Base-by-base conservation (phyloP, 768 basidiomycete genomes). In the Tricholoma matsutake region DNA sequence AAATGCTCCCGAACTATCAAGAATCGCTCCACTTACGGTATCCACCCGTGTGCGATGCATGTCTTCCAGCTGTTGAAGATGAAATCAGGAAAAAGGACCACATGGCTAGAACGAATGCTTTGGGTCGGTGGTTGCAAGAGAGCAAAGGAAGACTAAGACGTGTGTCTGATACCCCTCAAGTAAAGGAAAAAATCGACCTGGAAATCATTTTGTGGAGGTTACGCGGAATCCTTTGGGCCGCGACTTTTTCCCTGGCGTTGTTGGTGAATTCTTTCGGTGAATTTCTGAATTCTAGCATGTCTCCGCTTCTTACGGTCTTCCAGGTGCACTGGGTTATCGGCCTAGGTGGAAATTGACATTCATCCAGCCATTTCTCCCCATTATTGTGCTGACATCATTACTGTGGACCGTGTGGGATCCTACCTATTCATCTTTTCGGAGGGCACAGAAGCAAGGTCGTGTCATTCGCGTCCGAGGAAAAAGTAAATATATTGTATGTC, bases 351-450 rank as follows among this genome's bases (percentile, higher is more conserved):
- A 60, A 10, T 64, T 76, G 10, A 60, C 65, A 7, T 68, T 70
- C 34, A 49, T 76, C 39, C 67, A 73, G 54, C 81, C 82, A 9
- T 62, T 70, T 4, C 74, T 88, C 55, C 86, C 90, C 2, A 29
- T 78, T 3, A 47, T 90, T 18, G 73, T 78, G 29, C 47, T 86
- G 0, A 10, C 84, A 14, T 93, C 93, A 18, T 68, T 94, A 14
- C 67, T 88, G 6, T 96, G 94, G 88, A 86, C 86, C 0, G 85
- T 81, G 1, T 96, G 94, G 94, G 87, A 96, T 69, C 94, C 92
- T 11, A 90, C 89, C 18, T 94, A 93, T 72, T 73, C 81, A 22
- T 76, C 82, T 9, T 75, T 83, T 57, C 80, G 81, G 64, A 81
- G 76, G 64, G 85, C 87, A 11, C 81, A 83, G 65, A 75, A 82